Evolutionary conservation across 371 early-diverging fungal genomes (phyloP), one percentile per base, ranked within the genome.

Genomic region (Rhizopus stolonifer): DNA sequence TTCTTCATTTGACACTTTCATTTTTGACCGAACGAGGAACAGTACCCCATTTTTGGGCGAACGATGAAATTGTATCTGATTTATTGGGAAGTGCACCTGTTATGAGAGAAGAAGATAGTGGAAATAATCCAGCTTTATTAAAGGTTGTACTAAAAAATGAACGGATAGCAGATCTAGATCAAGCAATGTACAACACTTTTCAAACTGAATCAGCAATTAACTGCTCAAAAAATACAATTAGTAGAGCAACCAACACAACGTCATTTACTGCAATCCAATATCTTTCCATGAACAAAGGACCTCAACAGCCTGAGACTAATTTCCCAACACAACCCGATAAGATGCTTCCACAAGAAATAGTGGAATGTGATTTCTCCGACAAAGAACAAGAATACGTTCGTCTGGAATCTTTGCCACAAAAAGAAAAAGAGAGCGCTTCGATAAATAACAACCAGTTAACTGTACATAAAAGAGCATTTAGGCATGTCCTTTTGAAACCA

Each of bases 21-120:
- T 56, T 55, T 24, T 38, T 74, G 13, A 47, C 57, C 3, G 58
- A 66, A 45, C 49, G 57, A 38, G 75, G 75, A 9, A 55, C 67
- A 3, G 64, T 71, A 13, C 72, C 75, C 23, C 61, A 71, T 18
- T 53, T 64, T 14, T 70, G 68, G 70, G 47, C 21, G 7, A 15
- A 42, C 19, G 42, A 42, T 19, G 36, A 11, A 14, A 15, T 8
- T 36, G 14, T 36, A 36, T 5, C 36, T 5, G n/a, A 36, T 36
- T 14, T 36, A n/a, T 4, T n/a, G 0, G 36, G 36, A 11, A 5
- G 5, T 5, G 13, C 6, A 2, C n/a, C 3, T 15, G 4, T n/a
- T 36, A 11, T 14, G 14, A 36, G 14, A 14, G n/a, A 36, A 36
- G 15, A 36, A n/a, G 9, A 4, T 21, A 2, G 2, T 21, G 10